Percentiles rank a stretch among this genome's conserved stretches.
phyloP scores from a whole-genome alignment of 2,329 filamentous ascomycete genomes.

The Diaporthe sp. region DNA sequence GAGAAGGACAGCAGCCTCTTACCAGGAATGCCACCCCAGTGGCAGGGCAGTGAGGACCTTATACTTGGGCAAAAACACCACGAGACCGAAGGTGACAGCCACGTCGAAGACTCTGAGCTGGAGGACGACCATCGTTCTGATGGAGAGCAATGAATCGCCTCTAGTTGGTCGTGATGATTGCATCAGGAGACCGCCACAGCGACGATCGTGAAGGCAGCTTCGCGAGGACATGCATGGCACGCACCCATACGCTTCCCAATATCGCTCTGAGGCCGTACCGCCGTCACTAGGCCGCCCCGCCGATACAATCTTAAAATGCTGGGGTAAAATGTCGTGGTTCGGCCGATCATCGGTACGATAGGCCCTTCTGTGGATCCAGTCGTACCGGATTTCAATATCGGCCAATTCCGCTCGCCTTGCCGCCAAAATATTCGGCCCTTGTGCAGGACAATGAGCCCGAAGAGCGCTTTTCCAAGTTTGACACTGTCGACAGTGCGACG shows the following conservation, averaged over 20 bases:
- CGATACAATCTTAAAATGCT: slow-evolving; percentile 33
- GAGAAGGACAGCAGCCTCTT: slow-evolving; percentile 74
- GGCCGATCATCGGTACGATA: slow-evolving; percentile 39
- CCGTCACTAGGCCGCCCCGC: slow-evolving; percentile 15
- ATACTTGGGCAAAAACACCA: slow-evolving; percentile 58
- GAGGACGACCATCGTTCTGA: slow-evolving; percentile 42
- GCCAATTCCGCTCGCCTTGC: slow-evolving; percentile 40
- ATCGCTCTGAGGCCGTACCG: slow-evolving; percentile 20
- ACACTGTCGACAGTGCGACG: background rate
- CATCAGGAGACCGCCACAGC: background rate
- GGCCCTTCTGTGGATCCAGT: slow-evolving; percentile 32
- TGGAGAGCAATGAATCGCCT: slow-evolving; percentile 40
- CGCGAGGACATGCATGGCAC: slow-evolving; percentile 1
- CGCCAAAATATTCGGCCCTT: slow-evolving; percentile 38
- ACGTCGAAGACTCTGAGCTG: slow-evolving; percentile 53
- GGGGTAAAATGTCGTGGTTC: slow-evolving; percentile 36
- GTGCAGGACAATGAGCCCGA: slow-evolving; percentile 14
- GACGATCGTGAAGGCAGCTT: background rate
- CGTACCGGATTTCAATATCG: slow-evolving; percentile 33
- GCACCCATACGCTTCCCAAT: background rate
- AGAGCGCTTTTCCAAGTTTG: background rate
- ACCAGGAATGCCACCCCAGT: slow-evolving; percentile 73
- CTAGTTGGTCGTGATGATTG: background rate
- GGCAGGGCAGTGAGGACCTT: slow-evolving; percentile 77
- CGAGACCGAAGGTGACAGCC: slow-evolving; percentile 55